phyloP scores from a whole-genome alignment of 768 basidiomycete species.

The Phylloporus arenicola region DNA sequence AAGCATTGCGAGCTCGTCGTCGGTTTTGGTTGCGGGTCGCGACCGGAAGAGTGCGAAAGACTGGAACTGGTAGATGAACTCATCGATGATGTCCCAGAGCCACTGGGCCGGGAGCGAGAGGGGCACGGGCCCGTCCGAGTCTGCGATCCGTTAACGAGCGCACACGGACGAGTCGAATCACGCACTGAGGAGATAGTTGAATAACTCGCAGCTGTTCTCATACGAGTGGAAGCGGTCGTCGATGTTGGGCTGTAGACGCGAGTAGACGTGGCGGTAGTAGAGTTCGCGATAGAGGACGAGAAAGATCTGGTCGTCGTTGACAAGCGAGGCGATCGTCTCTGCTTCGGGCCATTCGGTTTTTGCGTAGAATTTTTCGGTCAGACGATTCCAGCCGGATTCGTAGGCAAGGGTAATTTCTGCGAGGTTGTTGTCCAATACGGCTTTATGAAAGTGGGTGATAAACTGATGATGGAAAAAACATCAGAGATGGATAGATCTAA shows the following conservation, averaged over 20 bases:
- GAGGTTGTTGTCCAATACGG: slow-evolving; percentile 51
- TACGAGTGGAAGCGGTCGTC: slow-evolving; percentile 98
- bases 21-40: slow-evolving; percentile 69
- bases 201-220: slow-evolving; percentile 97
- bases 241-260: too few species aligned
- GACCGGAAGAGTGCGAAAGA: slow-evolving; percentile 91
- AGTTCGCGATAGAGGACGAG: too few species aligned
- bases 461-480: not conserved
- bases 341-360: too few species aligned
- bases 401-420: slow-evolving; percentile 89
- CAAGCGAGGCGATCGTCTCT: too few species aligned
- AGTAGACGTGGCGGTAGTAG: too few species aligned
- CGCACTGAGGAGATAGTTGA: slow-evolving; percentile 92
- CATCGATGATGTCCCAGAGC: slow-evolving; percentile 97
- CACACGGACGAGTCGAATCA: not conserved
- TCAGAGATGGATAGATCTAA: not conserved
- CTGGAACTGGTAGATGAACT: slow-evolving; percentile 98
- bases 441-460: not conserved
- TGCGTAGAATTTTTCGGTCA: slow-evolving; percentile 41
- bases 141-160: too few species aligned
- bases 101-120: slow-evolving; percentile 95
- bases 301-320: too few species aligned
- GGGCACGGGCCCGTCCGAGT: slow-evolving; percentile 19
- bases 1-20: too few species aligned
- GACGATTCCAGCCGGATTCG: slow-evolving; percentile 94